phyloP scores from a whole-genome alignment of 768 basidiomycete species.

The Boletellus sp. region DNA sequence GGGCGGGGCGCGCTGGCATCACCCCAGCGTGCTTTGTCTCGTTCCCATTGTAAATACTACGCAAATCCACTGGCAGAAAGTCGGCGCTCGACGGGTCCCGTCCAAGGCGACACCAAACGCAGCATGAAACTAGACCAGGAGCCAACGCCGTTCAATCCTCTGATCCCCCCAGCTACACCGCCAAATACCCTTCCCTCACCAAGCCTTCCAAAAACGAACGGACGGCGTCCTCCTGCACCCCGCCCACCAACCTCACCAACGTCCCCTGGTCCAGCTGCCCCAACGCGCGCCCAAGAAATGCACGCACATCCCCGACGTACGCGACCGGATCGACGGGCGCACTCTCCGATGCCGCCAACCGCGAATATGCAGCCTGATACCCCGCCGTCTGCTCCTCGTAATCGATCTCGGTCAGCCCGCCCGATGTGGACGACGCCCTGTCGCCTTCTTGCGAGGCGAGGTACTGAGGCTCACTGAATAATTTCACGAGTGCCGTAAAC shows the following conservation, averaged over 20 bases:
- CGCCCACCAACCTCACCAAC: conserved; percentile 20
- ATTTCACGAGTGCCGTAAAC: conserved; percentile 67
- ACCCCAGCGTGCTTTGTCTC: too few relatives aligned
- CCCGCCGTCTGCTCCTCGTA: conserved; percentile 87
- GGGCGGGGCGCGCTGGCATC: too few relatives aligned
- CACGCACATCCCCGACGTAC: conserved; percentile 54
- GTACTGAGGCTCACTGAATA: conserved; percentile 77
- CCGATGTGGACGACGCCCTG: conserved; percentile 38
- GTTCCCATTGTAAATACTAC: too few relatives aligned
- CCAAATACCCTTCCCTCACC: conserved; percentile 29
- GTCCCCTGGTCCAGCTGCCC: conserved; percentile 13
- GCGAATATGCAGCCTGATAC: conserved; percentile 93
- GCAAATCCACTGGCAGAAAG: too few relatives aligned
- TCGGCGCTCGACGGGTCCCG: too few relatives aligned
- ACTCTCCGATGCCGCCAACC: conserved; percentile 77
- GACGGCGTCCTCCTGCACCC: conserved; percentile 19
- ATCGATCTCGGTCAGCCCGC: conserved; percentile 69
- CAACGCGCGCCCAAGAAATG: conserved; percentile 47
- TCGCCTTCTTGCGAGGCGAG: conserved; percentile 56
- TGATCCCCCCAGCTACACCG: too few relatives aligned
- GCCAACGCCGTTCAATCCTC: too few relatives aligned
- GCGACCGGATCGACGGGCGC: conserved; percentile 56
- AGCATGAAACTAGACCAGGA: too few relatives aligned
- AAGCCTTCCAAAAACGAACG: conserved; percentile 32
- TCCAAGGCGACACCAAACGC: too few relatives aligned